Evolutionary conservation across 768 basidiomycete species (phyloP).

Genomic region (Crassisporium funariophilum): DNA sequence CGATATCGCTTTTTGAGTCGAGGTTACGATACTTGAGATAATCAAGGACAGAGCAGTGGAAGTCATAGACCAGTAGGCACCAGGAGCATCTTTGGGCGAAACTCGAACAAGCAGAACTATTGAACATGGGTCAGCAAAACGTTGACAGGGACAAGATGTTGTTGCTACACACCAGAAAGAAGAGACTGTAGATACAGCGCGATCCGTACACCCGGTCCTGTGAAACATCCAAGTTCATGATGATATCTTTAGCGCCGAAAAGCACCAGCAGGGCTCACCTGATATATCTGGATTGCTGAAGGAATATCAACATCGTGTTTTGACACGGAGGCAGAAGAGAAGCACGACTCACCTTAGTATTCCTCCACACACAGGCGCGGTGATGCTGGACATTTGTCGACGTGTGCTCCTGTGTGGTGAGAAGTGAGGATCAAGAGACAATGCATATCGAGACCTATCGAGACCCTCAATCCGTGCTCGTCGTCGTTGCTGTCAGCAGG

Average conservation of each 20-base stretch:
- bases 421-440: no score
- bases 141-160: not conserved
- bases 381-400: no score
- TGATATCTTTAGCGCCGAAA: not conserved
- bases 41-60: constrained; percentile 27
- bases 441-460: no score
- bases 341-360: no score
- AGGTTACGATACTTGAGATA: constrained; percentile 25
- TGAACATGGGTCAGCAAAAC: not conserved
- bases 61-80: constrained; percentile 31
- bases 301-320: no score
- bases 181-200: constrained; percentile 26
- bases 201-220: constrained; percentile 28
- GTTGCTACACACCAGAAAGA: constrained; percentile 19
- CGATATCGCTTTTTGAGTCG: constrained; percentile 16
- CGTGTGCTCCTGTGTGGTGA: no score
- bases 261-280: constrained; percentile 10
- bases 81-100: constrained; percentile 27
- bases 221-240: not conserved
- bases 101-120: constrained; percentile 27
- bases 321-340: no score
- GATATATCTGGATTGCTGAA: constrained; percentile 29
- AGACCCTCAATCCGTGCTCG: no score
- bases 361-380: no score
- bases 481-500: no score